Evolutionary conservation across 2,329 filamentous ascomycete genomes (phyloP), one percentile per base, ranked within the genome.

Genomic region (Botrytis hyacinthi): DNA sequence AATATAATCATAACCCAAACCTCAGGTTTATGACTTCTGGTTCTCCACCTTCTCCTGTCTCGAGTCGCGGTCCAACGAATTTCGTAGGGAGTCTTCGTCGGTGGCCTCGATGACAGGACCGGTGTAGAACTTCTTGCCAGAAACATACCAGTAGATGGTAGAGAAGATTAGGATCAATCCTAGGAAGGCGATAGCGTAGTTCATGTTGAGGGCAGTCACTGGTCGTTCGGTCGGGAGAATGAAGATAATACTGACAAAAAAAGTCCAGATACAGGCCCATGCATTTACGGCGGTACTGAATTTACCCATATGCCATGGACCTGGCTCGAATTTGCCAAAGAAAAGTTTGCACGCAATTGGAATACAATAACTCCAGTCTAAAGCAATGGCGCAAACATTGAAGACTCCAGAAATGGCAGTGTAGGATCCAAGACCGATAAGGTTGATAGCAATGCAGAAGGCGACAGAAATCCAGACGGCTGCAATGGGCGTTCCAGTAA

Each of bases 401-500:
- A 88, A 88, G 69, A 88, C 84, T 74, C 85, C 86, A 7, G 82
- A 76, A 74, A 88, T 87, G 73, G 85, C 85, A 42, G 85, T 84
- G 78, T 87, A 87, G 42, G 84, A 87, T 62, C 86, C 87, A 9
- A 90, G 84, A 61, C 85, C 87, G 77, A 89, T 88, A 75, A 89
- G 82, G 80, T 89, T 89, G 82, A 90, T 87, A 68, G 83, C 81
- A 75, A 88, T 85, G 81, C 86, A 89, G 74, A 84, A 86, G 76
- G 86, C 80, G 44, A 86, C 83, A 72, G 84, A 86, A 72, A 89
- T 83, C 87, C 87, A 89, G 67, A 90, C 86, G 8, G 88, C 88
- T 77, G 90, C 89, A 22, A 85, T 84, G 0, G 89, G 89, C 75
- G 90, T 88, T 70, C 88, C 88, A 22, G 87, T 88, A 37, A 85